phyloP scores from a whole-genome alignment of 306 rosid genomes.

The Cajanus cajan region DNA sequence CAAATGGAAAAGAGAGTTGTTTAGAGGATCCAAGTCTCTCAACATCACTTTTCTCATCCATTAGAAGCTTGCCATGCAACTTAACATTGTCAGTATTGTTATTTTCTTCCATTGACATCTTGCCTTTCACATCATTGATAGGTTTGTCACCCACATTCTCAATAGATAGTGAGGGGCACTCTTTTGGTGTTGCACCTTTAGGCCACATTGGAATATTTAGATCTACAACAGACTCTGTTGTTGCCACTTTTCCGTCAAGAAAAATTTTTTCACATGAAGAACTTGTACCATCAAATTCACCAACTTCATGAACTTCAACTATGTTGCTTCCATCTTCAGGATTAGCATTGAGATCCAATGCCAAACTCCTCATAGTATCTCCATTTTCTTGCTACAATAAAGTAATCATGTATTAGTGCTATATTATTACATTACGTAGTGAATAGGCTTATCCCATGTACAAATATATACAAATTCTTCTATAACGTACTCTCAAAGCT shows the following conservation, averaged over 20 bases:
- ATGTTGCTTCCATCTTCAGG: not conserved
- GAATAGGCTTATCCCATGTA: not conserved
- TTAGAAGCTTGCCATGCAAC: not conserved
- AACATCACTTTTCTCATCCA: not conserved
- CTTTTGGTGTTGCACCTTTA: not conserved
- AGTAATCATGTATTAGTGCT: not conserved
- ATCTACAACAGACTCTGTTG: not conserved
- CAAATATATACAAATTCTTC: not conserved
- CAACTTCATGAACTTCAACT: not conserved
- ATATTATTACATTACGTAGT: not conserved
- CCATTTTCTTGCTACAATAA: not conserved
- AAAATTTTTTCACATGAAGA: not conserved
- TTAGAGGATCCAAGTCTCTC: not conserved
- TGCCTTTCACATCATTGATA: not conserved
- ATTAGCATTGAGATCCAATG: conserved; percentile 3
- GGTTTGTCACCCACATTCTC: not conserved
- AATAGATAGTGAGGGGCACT: not conserved
- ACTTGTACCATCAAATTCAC: not conserved
- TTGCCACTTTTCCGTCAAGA: not conserved
- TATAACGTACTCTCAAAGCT: not conserved
- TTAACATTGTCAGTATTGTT: not conserved
- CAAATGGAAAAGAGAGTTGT: not conserved
- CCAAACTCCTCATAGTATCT: not conserved
- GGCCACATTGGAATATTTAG: not conserved
- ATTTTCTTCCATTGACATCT: not conserved